Evolutionary conservation across 768 basidiomycete genomes (phyloP).

Genomic region (Paxillus ammoniavirescens): DNA sequence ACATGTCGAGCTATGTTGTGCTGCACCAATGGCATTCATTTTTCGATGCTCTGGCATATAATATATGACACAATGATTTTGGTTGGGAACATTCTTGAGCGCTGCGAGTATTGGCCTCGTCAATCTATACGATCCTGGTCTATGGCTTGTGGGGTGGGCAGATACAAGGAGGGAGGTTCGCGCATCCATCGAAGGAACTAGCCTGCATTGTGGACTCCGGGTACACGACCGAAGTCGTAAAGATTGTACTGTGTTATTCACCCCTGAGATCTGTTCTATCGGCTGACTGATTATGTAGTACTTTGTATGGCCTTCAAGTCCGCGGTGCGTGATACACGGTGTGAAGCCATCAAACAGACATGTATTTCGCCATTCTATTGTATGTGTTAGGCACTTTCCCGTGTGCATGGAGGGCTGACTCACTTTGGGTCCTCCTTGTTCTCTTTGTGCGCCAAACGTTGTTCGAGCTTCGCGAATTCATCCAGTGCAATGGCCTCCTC

Average conservation of each 20-base stretch:
- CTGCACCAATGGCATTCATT: neutral
- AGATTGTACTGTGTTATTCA: no score
- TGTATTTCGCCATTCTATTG: conserved; percentile 74
- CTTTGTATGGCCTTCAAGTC: neutral
- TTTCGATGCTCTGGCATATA: neutral
- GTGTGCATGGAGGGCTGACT: conserved; percentile 28
- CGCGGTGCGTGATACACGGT: neutral
- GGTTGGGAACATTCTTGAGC: no score
- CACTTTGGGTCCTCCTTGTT: conserved; percentile 44
- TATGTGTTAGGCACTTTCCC: conserved; percentile 3
- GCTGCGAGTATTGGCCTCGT: no score
- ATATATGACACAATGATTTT: neutral
- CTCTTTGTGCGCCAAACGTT: conserved; percentile 51
- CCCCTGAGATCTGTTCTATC: no score
- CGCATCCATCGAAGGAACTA: no score
- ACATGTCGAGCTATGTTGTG: neutral
- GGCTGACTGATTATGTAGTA: no score
- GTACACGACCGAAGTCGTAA: no score
- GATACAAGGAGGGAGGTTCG: no score
- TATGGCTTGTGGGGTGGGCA: no score
- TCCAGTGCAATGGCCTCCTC: conserved; percentile 85
- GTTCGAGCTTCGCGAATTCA: conserved; percentile 88
- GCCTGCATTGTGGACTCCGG: no score
- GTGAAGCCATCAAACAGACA: conserved; percentile 56
- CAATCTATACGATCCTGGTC: no score